phyloP scores from a whole-genome alignment of 208 protist species.

The Ichthyophonus hoferi region DNA sequence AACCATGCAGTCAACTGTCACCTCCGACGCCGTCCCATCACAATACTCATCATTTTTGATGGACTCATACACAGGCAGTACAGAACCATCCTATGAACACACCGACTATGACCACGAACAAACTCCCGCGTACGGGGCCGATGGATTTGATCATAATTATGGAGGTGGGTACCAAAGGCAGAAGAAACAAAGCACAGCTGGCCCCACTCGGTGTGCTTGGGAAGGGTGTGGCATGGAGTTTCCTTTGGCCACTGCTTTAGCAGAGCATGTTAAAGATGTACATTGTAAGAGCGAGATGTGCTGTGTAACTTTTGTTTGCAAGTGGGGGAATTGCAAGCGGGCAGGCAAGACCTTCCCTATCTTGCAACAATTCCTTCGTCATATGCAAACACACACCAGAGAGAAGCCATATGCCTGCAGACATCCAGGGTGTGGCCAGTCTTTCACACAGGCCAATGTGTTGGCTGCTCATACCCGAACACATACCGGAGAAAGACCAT shows the following conservation, averaged over 20 bases:
- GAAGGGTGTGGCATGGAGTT: background rate
- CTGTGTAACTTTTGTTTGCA: background rate
- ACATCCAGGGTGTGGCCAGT: constrained; percentile 9
- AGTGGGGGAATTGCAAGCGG: constrained; percentile 14
- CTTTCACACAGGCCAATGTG: constrained; percentile 20
- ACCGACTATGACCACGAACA: background rate
- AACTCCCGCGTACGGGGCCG: too few species aligned
- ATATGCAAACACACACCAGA: constrained; percentile 37
- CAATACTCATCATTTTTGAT: too few species aligned
- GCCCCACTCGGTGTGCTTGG: background rate
- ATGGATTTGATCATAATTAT: background rate
- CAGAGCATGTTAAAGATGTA: background rate
- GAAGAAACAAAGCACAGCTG: background rate
- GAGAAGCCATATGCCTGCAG: constrained; percentile 24
- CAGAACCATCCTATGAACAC: background rate
- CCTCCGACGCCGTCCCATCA: background rate
- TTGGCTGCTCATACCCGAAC: constrained; percentile 37
- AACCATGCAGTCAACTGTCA: background rate
- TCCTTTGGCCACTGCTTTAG: background rate
- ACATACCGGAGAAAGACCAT: constrained; percentile 47
- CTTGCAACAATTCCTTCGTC: background rate
- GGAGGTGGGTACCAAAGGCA: background rate
- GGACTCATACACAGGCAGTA: background rate
- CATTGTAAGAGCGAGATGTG: background rate
- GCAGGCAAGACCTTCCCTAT: constrained; percentile 14